Conservation (phyloP, 495 filamentous ascomycete genomes). For the Collariella sp. region DNA sequence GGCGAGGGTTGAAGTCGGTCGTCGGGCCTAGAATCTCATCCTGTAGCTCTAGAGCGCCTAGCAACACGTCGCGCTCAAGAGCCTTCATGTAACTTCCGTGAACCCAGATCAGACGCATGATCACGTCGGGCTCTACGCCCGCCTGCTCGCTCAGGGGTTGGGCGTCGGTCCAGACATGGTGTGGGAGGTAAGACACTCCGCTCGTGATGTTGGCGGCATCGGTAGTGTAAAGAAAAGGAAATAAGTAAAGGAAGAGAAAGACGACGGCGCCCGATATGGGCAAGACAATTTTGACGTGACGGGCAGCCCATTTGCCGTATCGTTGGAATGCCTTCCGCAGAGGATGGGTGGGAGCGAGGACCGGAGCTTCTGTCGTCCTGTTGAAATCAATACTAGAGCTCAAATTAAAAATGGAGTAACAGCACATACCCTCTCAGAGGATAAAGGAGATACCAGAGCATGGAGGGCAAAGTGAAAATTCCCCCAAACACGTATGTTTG, state of each 20-base stretch:
- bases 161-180: conserved; percentile 70
- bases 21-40: conserved; percentile 48
- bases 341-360: conserved; percentile 49
- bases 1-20: conserved; percentile 41
- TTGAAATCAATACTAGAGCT: conserved; percentile 7
- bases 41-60: conserved; percentile 55
- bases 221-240: conserved; percentile 57
- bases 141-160: conserved; percentile 42
- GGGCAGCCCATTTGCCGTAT: conserved; percentile 55
- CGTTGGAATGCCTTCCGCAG: conserved; percentile 51
- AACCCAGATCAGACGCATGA: conserved; percentile 51
- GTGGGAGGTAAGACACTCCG: conserved; percentile 53
- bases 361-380: conserved; percentile 55
- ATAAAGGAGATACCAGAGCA: conserved; percentile 58
- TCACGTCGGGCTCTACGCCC: conserved; percentile 40
- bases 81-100: conserved; percentile 63
- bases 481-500: neutral
- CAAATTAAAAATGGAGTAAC: neutral
- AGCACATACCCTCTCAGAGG: conserved; percentile 50
- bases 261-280: conserved; percentile 55
- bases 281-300: conserved; percentile 58
- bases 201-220: conserved; percentile 50
- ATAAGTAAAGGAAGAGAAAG: conserved; percentile 55
- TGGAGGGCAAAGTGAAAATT: conserved; percentile 12
- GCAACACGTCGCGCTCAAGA: conserved; percentile 50